Evolutionary conservation across 768 basidiomycete genomes (phyloP).

Genomic region (Rubroboletus pulcherrimus): DNA sequence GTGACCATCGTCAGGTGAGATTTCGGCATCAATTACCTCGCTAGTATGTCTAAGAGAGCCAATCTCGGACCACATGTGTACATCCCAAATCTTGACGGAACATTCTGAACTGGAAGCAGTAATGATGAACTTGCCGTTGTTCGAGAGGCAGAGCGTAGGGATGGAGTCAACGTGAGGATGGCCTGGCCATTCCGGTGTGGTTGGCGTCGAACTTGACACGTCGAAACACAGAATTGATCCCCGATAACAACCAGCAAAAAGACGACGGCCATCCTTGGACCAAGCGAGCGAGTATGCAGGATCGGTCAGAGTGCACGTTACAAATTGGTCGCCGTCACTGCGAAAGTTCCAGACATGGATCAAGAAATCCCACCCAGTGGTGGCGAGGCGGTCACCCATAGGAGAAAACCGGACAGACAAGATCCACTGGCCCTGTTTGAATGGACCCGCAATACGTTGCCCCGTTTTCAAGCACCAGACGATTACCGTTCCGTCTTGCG

Average conservation of each 20-base stretch:
- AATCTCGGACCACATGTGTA: conserved; percentile 1
- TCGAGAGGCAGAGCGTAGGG: conserved; percentile 16
- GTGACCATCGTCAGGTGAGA: conserved; percentile 15
- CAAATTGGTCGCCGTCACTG: neutral
- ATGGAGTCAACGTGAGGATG: conserved; percentile 13
- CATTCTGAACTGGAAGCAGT: conserved; percentile 17
- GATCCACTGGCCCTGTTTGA: conserved; percentile 9
- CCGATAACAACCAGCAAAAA: conserved; percentile 14
- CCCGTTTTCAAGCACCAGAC: conserved; percentile 22
- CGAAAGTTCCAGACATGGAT: conserved; percentile 10
- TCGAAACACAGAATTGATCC: conserved; percentile 16
- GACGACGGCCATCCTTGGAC: conserved; percentile 14
- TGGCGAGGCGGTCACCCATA: conserved; percentile 17
- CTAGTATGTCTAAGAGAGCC: conserved; percentile 2
- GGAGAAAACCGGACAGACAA: conserved; percentile 23
- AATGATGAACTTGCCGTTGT: conserved; percentile 19
- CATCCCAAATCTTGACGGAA: conserved; percentile 19
- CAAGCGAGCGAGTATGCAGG: conserved; percentile 16
- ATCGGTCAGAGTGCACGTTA: neutral
- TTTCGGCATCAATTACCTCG: conserved; percentile 10
- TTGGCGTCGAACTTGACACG: neutral
- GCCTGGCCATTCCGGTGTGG: conserved; percentile 2
- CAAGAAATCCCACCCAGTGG: neutral
- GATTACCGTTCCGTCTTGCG: conserved; percentile 17
- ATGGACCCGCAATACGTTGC: conserved; percentile 11